Base-by-base conservation (phyloP, 768 basidiomycete genomes). In the Strobilomyces confusus region DNA sequence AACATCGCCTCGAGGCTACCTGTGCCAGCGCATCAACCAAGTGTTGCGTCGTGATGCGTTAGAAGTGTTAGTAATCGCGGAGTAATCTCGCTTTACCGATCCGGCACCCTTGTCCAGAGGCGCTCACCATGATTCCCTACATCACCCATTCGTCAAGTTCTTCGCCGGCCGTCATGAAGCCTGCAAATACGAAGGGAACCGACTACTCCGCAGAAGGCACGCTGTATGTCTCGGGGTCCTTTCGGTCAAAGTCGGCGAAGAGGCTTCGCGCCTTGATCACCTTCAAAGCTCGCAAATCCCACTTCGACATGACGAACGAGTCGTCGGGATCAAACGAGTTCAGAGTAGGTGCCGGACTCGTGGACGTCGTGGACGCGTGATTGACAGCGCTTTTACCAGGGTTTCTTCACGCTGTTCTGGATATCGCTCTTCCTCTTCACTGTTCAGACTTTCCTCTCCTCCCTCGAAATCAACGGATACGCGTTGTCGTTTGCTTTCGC, bases 401-500 rank as follows among this genome's bases (percentile, higher is more conserved):
- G 95, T 1, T 98, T 98, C 75, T 98, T 93, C 71, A 83, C 89
- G 4, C 79, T 98, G 46, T 98, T 98, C 73, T 98, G 97, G 85
- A 83, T 90, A 51, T 86, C 86, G 20, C 81, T 95, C 58, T 93
- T 90, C 62, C 79, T 95, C 46, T 84, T 92, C 64, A 81, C 86
- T 12, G 66, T 93, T 37, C 79, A 86, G 59, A 89, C 89, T 4
- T 92, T 90, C 69, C 74, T 92, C 48, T 79, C 77, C 47, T 84
- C 85, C 66, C 83, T 88, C 58, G 87, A 93, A 65, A 76, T 78
- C n/a, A 84, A 76, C 45, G 94, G 94, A 19, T 82, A 83, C 36
- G 81, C 90, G 0, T 78, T 95, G 46, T 86, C 86, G 42, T 76
- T 92, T 52, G 78, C 75, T 6, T 98, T 99, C 63, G 92, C 90